phyloP scores from a whole-genome alignment of 768 basidiomycete genomes.

The Lentinus brumalis region DNA sequence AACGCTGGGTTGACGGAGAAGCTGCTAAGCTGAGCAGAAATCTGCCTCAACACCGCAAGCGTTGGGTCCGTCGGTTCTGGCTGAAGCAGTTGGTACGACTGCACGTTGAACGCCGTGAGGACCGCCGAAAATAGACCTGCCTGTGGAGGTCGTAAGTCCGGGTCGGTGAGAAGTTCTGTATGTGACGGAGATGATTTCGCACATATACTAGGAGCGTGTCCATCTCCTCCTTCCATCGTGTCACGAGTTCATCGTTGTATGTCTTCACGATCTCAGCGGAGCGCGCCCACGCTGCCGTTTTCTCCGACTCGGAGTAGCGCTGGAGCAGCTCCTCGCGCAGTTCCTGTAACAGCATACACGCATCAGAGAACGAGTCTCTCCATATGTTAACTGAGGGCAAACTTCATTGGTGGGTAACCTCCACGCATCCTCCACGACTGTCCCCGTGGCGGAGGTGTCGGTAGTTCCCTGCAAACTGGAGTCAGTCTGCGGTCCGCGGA shows the following conservation, averaged over 20 bases:
- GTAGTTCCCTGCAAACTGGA: too few species aligned
- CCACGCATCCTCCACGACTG: neutral
- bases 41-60: constrained; percentile 7
- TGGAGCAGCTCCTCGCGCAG: constrained; percentile 1
- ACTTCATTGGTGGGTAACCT: neutral
- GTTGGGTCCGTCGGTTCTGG: constrained; percentile 1
- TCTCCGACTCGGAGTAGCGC: constrained; percentile 4
- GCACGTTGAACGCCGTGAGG: constrained; percentile 25
- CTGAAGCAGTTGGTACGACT: constrained; percentile 20
- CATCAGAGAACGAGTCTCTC: neutral
- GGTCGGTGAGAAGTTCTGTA: neutral
- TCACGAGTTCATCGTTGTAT: constrained; percentile 16
- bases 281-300: constrained; percentile 5
- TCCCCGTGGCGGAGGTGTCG: too few species aligned
- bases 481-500: too few species aligned
- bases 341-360: neutral
- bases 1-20: constrained; percentile 10
- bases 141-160: constrained; percentile 2
- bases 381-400: neutral
- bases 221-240: constrained; percentile 24
- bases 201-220: constrained; percentile 26
- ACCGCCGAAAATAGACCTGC: constrained; percentile 31
- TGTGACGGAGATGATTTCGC: neutral
- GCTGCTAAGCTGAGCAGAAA: constrained; percentile 12
- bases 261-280: constrained; percentile 10